phyloP scores from a whole-genome alignment of 257 asterid species.

The Scutellaria barbata region DNA sequence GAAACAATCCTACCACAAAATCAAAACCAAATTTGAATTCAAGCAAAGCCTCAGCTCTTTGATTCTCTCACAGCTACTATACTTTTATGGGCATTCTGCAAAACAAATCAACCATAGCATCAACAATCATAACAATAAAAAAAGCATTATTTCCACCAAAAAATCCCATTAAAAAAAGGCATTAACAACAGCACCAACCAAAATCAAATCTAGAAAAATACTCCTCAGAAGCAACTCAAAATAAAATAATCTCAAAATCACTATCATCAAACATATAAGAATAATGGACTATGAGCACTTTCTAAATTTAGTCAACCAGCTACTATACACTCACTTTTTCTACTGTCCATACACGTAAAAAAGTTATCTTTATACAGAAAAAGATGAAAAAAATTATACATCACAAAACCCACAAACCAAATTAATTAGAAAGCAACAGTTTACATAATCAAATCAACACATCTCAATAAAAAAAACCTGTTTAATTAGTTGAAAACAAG shows the following conservation, averaged over 20 bases:
- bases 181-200: conserved; percentile 35
- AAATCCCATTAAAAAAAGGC: conserved; percentile 28
- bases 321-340: conserved; percentile 46
- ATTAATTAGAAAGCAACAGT: conserved; percentile 39
- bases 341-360: conserved; percentile 54
- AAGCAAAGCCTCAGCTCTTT: conserved; percentile 36
- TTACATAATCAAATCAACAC: neutral
- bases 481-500: conserved; percentile 32
- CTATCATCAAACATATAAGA: conserved; percentile 13
- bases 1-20: conserved; percentile 29
- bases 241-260: conserved; percentile 35
- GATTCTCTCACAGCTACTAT: conserved; percentile 40
- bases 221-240: conserved; percentile 22
- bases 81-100: conserved; percentile 49
- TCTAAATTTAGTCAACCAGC: conserved; percentile 51
- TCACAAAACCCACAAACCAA: conserved; percentile 29
- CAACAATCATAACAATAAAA: conserved; percentile 23
- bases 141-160: conserved; percentile 22
- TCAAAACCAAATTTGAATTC: conserved; percentile 25
- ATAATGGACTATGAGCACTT: conserved; percentile 36
- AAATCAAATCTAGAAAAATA: conserved; percentile 18
- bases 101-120: conserved; percentile 36
- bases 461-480: conserved; percentile 27
- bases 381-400: conserved; percentile 13
- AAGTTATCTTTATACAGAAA: conserved; percentile 47